Evolutionary conservation across 495 filamentous ascomycete species (phyloP).

Genomic region (Cercophora scortea): DNA sequence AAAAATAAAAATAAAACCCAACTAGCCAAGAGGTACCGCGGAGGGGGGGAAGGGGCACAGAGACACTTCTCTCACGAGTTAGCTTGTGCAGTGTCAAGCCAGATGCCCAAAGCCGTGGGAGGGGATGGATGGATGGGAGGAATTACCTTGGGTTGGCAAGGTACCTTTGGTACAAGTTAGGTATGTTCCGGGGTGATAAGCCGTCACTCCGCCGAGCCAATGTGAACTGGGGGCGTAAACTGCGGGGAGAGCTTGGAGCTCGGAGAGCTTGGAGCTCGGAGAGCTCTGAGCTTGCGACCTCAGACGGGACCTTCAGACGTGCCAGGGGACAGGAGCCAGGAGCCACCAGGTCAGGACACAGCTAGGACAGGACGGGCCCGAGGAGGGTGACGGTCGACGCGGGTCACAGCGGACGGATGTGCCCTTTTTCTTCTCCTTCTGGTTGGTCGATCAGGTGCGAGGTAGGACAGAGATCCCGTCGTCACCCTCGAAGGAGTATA

Average conservation of each 20-base stretch:
- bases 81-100: slow-evolving; percentile 15
- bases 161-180: neutral
- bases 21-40: too few species aligned
- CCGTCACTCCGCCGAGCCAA: neutral
- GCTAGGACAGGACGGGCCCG: neutral
- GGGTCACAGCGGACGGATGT: too few species aligned
- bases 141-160: neutral
- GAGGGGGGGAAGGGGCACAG: slow-evolving; percentile 1
- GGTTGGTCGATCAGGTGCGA: neutral
- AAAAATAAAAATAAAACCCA: neutral
- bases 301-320: too few species aligned
- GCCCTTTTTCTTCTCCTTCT: neutral
- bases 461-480: slow-evolving; percentile 40
- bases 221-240: too few species aligned
- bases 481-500: slow-evolving; percentile 22
- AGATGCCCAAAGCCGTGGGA: slow-evolving; percentile 17
- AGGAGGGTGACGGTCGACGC: neutral
- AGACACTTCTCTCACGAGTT: slow-evolving; percentile 1
- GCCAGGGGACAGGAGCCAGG: too few species aligned
- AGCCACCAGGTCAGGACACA: neutral
- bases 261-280: too few species aligned
- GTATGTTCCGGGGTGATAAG: neutral
- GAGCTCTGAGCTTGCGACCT: too few species aligned
- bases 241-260: too few species aligned
- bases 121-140: slow-evolving; percentile 3